Conservation (phyloP, 768 basidiomycete genomes). For the Leccinum broughii region DNA sequence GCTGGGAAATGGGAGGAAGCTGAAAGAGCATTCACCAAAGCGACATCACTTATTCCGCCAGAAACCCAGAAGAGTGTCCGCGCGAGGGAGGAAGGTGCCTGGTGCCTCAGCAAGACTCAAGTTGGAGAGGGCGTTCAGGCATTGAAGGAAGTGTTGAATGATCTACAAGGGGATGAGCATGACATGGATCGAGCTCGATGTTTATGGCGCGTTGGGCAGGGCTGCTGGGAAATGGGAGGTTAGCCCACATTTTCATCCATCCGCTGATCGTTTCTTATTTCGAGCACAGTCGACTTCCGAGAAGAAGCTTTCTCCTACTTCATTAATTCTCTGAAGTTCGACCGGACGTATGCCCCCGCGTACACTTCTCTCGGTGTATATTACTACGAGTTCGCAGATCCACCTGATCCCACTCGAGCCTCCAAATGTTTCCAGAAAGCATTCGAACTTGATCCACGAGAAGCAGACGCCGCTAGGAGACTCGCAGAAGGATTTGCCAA, state of each 20-base stretch:
- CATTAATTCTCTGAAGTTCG: conserved; percentile 75
- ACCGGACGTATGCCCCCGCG: conserved; percentile 79
- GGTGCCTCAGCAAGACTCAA: conserved; percentile 67
- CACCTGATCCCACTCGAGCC: conserved; percentile 80
- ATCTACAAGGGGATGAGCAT: conserved; percentile 45
- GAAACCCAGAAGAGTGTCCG: conserved; percentile 52
- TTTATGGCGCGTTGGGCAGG: conserved; percentile 82
- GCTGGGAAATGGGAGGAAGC: conserved; percentile 71
- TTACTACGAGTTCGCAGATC: conserved; percentile 68
- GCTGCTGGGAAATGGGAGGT: conserved; percentile 75
- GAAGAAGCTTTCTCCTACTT: conserved; percentile 78
- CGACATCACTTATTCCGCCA: conserved; percentile 48
- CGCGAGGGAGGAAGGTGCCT: conserved; percentile 79
- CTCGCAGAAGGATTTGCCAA: conserved; percentile 90
- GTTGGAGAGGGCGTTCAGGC: conserved; percentile 46
- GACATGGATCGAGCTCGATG: conserved; percentile 71
- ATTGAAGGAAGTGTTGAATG: conserved; percentile 49
- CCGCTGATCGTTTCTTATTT: neutral
- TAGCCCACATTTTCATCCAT: conserved; percentile 22
- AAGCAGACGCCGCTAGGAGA: conserved; percentile 79
- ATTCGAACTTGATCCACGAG: conserved; percentile 91
- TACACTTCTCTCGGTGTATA: conserved; percentile 93
- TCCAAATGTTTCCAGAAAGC: conserved; percentile 98
- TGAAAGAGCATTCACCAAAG: conserved; percentile 56
- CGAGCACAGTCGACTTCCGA: conserved; percentile 42